Conservation (phyloP, 805 yeast species). For the Grigorovia transvaalensis region DNA sequence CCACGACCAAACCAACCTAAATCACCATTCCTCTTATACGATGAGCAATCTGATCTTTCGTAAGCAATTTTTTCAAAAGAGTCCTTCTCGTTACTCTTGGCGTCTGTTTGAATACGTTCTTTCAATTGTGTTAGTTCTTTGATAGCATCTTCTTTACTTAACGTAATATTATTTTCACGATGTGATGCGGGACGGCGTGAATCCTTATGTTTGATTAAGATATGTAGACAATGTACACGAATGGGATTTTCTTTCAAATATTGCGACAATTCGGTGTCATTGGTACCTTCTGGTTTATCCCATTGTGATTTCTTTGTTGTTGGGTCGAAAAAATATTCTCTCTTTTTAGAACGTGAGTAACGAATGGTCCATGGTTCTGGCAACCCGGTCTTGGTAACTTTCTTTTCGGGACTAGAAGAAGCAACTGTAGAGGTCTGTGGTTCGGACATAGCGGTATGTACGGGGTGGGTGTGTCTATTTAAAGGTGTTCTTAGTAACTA, state of each 20-base stretch:
- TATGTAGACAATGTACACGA: conserved; percentile 70
- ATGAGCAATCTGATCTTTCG: conserved; percentile 81
- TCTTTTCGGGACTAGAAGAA: background rate
- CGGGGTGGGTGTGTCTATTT: background rate
- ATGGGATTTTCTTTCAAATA: conserved; percentile 51
- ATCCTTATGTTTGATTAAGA: conserved; percentile 71
- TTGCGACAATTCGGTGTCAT: conserved; percentile 43
- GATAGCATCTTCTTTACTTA: conserved; percentile 75
- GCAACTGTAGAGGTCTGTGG: background rate
- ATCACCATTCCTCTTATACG: conserved; percentile 84
- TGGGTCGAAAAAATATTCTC: conserved; percentile 74
- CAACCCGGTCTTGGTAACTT: conserved; percentile 48
- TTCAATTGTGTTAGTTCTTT: conserved; percentile 49
- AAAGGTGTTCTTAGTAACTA: background rate
- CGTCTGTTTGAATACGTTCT: conserved; percentile 36
- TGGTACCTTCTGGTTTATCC: conserved; percentile 86
- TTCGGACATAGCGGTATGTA: background rate
- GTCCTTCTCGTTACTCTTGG: conserved; percentile 4
- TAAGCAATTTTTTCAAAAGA: conserved; percentile 58
- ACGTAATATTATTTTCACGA: conserved; percentile 67
- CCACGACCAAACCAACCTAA: conserved; percentile 82
- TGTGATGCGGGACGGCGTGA: conserved; percentile 89
- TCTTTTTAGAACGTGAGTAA: conserved; percentile 66
- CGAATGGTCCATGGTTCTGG: conserved; percentile 80
- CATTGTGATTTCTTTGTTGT: conserved; percentile 67